Base-by-base conservation (phyloP, 179 eudicot species). In the Silene coronaria region DNA sequence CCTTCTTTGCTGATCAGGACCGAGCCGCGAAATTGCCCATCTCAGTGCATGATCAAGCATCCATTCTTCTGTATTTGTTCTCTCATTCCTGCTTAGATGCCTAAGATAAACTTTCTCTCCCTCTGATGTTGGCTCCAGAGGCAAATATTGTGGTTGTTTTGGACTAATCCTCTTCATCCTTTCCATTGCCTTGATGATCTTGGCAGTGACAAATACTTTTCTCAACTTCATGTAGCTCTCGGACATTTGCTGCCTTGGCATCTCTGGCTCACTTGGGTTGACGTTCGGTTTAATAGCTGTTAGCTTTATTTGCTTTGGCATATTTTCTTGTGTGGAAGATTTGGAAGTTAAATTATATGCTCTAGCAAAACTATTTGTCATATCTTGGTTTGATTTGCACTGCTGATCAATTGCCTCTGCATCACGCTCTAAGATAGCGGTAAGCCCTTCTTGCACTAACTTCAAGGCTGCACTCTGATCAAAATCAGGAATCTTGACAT, bases 11-110 rank as follows among this genome's bases (percentile, higher is more conserved):
- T 96, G 85, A 71, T 88, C 88, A 26, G 96, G 97, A 75, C 82
- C 89, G 60, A 95, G 81, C 71, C 82, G 84, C 58, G 86, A 84
- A 65, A 92, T 89, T 17, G 82, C 91, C 77, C 90, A 84, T 77
- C 85, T 88, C 77, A 95, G 90, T 26, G 99, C 95, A 82, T 89
- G 82, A 76, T 92, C 97, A 71, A 91, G 85, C 99, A 91, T 95
- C 97, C 99, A 95, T 75, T 92, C 92, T 80, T 92, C 96, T 4
- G 91, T 87, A 55, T 85, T 85, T 76, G 80, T 89, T 69, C 86
- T 85, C 76, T 85, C 97, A 36, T 88, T 88, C 83, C 78, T 80
- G 82, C 82, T 86, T 75, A 80, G 86, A 68, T 70, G 86, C 85
- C 84, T 85, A 71, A 91, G 78, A 51, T 82, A 81, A 38, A 86